Conservation (phyloP, 495 filamentous ascomycete genomes). For the Penicillium waksmanii region DNA sequence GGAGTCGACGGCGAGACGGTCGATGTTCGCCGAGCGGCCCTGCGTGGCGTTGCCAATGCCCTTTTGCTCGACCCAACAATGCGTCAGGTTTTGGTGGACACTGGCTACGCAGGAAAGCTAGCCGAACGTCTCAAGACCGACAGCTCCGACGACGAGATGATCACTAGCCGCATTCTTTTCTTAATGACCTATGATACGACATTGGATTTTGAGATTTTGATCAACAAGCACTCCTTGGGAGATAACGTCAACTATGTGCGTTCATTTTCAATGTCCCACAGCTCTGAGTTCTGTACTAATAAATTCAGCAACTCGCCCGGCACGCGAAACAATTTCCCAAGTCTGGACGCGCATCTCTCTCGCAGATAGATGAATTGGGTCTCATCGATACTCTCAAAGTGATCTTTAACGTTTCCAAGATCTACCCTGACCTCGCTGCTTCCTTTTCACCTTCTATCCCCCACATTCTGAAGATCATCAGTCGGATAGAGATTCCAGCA, state of each 20-base stretch:
- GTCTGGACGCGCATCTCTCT: conserved; percentile 39
- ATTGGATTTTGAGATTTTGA: conserved; percentile 66
- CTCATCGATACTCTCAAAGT: conserved; percentile 85
- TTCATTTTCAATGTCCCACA: not conserved
- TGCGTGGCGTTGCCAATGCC: conserved; percentile 87
- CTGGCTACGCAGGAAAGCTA: conserved; percentile 71
- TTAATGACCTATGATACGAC: conserved; percentile 82
- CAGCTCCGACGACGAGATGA: conserved; percentile 4
- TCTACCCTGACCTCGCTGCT: conserved; percentile 60
- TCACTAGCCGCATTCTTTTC: conserved; percentile 64
- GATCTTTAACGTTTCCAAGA: conserved; percentile 83
- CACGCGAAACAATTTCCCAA: conserved; percentile 66
- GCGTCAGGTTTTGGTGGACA: conserved; percentile 79
- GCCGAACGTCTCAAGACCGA: conserved; percentile 66
- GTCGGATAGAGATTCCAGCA: conserved; percentile 53
- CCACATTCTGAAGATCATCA: conserved; percentile 73
- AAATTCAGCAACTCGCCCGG: conserved; percentile 62
- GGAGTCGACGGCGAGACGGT: conserved; percentile 65
- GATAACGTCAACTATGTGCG: conserved; percentile 66
- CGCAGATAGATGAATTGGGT: conserved; percentile 77
- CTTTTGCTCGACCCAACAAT: conserved; percentile 71
- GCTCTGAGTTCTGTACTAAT: conserved; percentile 10
- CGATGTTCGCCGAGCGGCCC: conserved; percentile 71
- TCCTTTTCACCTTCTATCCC: conserved; percentile 70
- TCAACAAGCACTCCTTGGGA: conserved; percentile 71